Conservation (phyloP, 2,329 filamentous ascomycete genomes). For the Ophiostoma montium region DNA sequence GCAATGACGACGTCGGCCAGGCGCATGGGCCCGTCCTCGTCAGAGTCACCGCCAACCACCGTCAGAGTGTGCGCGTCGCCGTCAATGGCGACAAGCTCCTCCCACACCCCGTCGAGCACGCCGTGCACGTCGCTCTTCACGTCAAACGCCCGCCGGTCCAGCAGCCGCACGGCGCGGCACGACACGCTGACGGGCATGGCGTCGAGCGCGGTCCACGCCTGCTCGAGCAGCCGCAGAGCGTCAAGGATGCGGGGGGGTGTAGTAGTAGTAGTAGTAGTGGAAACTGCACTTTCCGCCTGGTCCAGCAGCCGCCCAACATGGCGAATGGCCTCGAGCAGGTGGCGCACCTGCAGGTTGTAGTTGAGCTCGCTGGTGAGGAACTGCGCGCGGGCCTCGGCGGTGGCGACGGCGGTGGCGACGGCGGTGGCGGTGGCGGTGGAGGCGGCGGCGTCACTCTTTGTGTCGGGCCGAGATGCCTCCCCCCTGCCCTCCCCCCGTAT, state of each 20-base stretch:
- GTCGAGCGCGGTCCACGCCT: conserved; percentile 45
- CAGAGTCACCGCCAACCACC: neutral
- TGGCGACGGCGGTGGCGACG: conserved; percentile 26
- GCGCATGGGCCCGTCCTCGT: conserved; percentile 34
- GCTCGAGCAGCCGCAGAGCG: conserved; percentile 41
- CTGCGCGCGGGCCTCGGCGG: conserved; percentile 39
- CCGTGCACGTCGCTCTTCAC: conserved; percentile 53
- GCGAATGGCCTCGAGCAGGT: conserved; percentile 36
- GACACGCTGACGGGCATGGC: conserved; percentile 45
- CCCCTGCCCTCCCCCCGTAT: conserved; percentile 51
- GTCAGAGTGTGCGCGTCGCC: conserved; percentile 27
- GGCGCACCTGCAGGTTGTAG: conserved; percentile 43
- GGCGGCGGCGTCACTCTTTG: conserved; percentile 16
- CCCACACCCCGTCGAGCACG: conserved; percentile 58
- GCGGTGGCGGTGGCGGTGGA: conserved; percentile 10
- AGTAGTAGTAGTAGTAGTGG: too few relatives aligned
- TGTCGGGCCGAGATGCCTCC: conserved; percentile 32
- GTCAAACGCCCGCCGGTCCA: conserved; percentile 50
- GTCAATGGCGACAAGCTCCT: conserved; percentile 50
- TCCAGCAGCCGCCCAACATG: conserved; percentile 47
- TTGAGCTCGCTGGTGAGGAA: conserved; percentile 43
- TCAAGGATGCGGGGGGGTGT: conserved; percentile 42
- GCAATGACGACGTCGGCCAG: conserved; percentile 40
- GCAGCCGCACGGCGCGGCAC: conserved; percentile 47
- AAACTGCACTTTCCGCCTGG: too few relatives aligned